Base-by-base conservation (phyloP, 345 rosid genomes). In the Sisymbrium altissimum region DNA sequence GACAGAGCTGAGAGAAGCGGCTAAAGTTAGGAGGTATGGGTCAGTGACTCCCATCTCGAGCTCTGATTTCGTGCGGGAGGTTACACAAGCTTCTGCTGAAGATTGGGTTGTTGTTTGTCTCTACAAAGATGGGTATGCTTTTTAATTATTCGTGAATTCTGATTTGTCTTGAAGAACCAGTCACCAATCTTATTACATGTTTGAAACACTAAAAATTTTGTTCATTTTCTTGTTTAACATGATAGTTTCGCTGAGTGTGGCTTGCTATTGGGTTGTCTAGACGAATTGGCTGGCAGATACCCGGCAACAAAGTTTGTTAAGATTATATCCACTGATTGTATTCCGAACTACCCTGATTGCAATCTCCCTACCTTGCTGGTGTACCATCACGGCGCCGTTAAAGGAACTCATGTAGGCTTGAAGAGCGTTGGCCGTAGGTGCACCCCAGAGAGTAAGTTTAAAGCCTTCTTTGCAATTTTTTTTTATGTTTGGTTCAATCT, bases 241-340 rank as follows among this genome's bases (percentile, higher is more conserved):
- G 46, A 48, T 80, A 91, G 97, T 53, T 78, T 84, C 44, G 85
- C 87, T 1, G 88, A 88, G 83, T 95, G 99, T 68, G 87, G 89
- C 15, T 55, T 92, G 78, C 75, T 95, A 44, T 71, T 95, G 84
- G 83, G 79, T 44, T 92, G 97, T 79, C 54, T 95, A 78, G 98
- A 95, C 32, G 96, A 95, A 71, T 72, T 95, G 84, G 89, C 92
- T 13, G 71, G 80, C 29, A 89, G 82, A 85, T 92, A 95, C 74
- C 94, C 97, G 21, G 96, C 85, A 3, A 95, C 99, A 1, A 92
- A 95, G 85, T 95, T 95, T 73, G 98, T 95, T 35, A 95, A 92
- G 81, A 95, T 95, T 23, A 86, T 92, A 71, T 95, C 99, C 2
- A 95, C 97, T 2, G 98, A 95, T 68, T 95, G 98, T 79, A 95